Evolutionary conservation across 2,329 filamentous ascomycete species (phyloP).

Genomic region (Monosporascus sp.): DNA sequence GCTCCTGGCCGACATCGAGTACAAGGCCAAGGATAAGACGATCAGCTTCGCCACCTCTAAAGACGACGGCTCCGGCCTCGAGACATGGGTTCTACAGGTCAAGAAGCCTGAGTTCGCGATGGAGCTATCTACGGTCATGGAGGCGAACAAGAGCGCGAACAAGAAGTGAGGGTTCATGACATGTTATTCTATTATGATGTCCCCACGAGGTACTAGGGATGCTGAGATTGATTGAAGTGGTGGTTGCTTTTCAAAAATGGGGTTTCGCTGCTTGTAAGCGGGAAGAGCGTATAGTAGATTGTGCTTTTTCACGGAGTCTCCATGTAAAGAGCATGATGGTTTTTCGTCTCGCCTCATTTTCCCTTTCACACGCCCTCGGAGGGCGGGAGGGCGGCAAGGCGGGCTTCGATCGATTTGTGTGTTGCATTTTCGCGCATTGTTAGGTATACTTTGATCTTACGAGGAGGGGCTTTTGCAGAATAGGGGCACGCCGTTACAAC

Average conservation of each 20-base stretch:
- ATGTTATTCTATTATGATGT: neutral
- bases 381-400: too few relatives aligned
- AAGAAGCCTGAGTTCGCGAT: conserved; percentile 50
- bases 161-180: conserved; percentile 34
- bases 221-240: neutral
- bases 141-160: conserved; percentile 51
- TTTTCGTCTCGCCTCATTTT: neutral
- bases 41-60: conserved; percentile 53
- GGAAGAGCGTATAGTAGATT: neutral
- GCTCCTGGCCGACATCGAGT: conserved; percentile 55
- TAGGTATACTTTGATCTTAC: too few relatives aligned
- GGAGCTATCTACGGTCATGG: conserved; percentile 44
- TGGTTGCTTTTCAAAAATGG: neutral
- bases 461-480: too few relatives aligned
- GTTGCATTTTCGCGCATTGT: too few relatives aligned
- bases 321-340: neutral
- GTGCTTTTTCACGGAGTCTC: neutral
- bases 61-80: conserved; percentile 52
- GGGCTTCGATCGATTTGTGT: too few relatives aligned
- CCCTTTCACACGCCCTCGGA: neutral
- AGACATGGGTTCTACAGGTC: conserved; percentile 67
- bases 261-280: neutral
- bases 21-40: conserved; percentile 57
- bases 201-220: neutral
- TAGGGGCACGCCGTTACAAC: too few relatives aligned